These are phyloP conservation scores for Daedaleopsis nitida DNA, from an alignment of 768 basidiomycete genomes.

Conservation along the genomic window DNA sequence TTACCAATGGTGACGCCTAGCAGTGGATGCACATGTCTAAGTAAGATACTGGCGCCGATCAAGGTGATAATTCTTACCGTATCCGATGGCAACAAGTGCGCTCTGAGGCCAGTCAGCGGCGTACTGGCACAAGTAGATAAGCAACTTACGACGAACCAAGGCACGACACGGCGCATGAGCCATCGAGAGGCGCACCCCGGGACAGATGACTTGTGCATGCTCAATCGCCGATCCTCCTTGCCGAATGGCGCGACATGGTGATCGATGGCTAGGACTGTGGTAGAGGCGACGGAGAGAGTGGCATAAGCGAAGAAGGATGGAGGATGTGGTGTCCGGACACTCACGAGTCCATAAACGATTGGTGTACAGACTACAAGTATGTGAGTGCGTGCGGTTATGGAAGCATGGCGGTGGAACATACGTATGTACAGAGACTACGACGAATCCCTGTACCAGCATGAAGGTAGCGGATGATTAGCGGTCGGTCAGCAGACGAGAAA, in stretches of 20 bases:
- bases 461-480: not conserved
- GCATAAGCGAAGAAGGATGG: not conserved
- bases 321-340: not conserved
- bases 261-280: conserved; percentile 12
- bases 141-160: conserved; percentile 15
- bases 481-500: too few relatives aligned
- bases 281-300: too few relatives aligned
- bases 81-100: conserved; percentile 14
- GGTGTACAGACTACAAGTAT: conserved; percentile 18
- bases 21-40: not conserved
- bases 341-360: conserved; percentile 21
- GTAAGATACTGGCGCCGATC: not conserved
- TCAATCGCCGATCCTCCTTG: conserved; percentile 16
- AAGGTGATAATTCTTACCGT: not conserved
- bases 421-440: conserved; percentile 24
- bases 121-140: not conserved
- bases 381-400: not conserved
- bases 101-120: not conserved
- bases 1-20: conserved; percentile 6
- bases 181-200: conserved; percentile 11
- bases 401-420: not conserved
- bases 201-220: conserved; percentile 9
- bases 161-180: conserved; percentile 9
- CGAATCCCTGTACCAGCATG: conserved; percentile 10
- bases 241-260: conserved; percentile 12